Conservation (phyloP, 148 eudicot species). For the Beta vulgaris region DNA sequence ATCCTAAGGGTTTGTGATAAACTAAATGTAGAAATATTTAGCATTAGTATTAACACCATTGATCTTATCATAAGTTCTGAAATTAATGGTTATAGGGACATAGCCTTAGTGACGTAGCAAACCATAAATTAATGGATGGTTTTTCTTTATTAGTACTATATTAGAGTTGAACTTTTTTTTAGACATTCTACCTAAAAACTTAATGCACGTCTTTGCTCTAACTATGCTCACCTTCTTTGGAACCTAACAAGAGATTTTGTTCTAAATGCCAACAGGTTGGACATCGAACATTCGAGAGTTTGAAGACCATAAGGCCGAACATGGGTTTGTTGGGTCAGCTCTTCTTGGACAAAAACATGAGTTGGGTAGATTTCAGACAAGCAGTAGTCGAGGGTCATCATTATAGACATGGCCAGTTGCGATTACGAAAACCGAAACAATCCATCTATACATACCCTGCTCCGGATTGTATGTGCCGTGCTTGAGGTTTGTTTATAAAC, state of each 20-base stretch:
- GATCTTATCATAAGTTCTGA: no score
- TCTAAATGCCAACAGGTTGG: conserved; percentile 59
- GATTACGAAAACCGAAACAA: conserved; percentile 62
- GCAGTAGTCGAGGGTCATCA: conserved; percentile 79
- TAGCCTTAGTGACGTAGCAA: no score
- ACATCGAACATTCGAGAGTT: conserved; percentile 67
- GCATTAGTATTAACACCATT: no score
- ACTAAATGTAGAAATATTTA: no score
- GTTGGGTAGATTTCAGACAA: conserved; percentile 75
- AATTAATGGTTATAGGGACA: no score
- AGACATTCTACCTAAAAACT: no score
- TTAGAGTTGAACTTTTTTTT: no score
- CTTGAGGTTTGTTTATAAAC: conserved; percentile 29
- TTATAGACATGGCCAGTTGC: conserved; percentile 74
- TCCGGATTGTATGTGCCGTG: conserved; percentile 94
- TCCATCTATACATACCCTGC: conserved; percentile 94
- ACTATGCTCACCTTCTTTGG: background rate
- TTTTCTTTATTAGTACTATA: background rate
- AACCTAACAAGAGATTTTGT: background rate
- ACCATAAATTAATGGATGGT: background rate
- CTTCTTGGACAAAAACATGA: conserved; percentile 84
- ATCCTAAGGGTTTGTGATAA: no score
- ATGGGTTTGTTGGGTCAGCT: conserved; percentile 83
- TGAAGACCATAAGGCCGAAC: conserved; percentile 88
- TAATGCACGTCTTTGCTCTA: background rate